phyloP scores from a whole-genome alignment of 768 basidiomycete genomes.

The Mycena vulgaris region DNA sequence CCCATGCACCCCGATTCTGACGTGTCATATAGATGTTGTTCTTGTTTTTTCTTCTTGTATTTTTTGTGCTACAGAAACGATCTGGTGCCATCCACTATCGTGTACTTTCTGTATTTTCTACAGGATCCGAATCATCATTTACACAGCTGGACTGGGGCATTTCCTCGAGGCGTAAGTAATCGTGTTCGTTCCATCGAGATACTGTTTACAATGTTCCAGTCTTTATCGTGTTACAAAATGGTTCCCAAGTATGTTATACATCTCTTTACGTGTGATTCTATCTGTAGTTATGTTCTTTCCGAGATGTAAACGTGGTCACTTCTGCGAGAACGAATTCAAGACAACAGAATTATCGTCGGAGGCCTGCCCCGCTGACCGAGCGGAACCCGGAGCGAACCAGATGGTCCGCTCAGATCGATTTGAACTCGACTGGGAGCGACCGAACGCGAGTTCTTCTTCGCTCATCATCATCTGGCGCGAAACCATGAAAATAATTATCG shows the following conservation, averaged over 20 bases:
- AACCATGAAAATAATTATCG: constrained; percentile 38
- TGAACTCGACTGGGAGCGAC: neutral
- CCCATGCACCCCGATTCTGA: too few relatives aligned
- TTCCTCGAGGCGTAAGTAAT: too few relatives aligned
- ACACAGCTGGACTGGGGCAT: too few relatives aligned
- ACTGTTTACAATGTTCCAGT: too few relatives aligned
- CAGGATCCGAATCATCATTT: too few relatives aligned
- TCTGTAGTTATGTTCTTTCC: neutral
- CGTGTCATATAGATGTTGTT: too few relatives aligned
- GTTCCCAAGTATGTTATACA: neutral
- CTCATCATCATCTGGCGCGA: constrained; percentile 34
- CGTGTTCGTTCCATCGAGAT: too few relatives aligned
- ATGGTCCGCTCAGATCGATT: constrained; percentile 18
- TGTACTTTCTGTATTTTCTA: too few relatives aligned
- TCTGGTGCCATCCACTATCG: too few relatives aligned
- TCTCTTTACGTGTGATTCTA: neutral
- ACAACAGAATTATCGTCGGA: constrained; percentile 13
- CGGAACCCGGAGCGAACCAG: constrained; percentile 4
- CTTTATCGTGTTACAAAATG: too few relatives aligned
- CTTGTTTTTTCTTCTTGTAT: too few relatives aligned
- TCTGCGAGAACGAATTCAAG: constrained; percentile 14
- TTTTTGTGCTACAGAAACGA: too few relatives aligned
- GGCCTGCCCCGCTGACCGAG: neutral
- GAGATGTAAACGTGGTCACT: neutral
- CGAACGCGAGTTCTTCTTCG: constrained; percentile 17